A percentile compares a stretch with the other conserved stretches of the same genome.
phyloP scores from a whole-genome alignment of 306 rosid genomes.

The Trichosanthes cucumerina region DNA sequence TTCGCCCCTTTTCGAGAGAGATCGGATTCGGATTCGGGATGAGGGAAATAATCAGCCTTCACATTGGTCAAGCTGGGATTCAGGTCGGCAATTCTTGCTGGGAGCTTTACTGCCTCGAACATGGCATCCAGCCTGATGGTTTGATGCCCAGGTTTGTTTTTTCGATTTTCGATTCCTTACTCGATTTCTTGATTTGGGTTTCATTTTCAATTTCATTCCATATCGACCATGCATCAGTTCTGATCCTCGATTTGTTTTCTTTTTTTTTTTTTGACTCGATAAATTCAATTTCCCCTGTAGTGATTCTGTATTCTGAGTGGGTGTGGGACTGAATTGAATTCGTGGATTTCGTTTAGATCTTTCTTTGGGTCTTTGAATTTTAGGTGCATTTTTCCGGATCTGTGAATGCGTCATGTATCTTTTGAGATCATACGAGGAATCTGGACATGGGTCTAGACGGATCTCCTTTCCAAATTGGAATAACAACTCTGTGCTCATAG shows the following conservation, averaged over 20 bases:
- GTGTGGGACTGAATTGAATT: not conserved
- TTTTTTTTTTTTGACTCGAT: too few species aligned
- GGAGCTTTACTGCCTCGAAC: slow-evolving; percentile 75
- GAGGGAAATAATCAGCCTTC: slow-evolving; percentile 66
- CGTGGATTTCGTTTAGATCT: not conserved
- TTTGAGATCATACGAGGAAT: not conserved
- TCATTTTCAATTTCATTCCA: not conserved
- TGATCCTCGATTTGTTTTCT: not conserved
- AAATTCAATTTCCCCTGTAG: not conserved
- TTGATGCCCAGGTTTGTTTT: slow-evolving; percentile 48
- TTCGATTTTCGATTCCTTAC: not conserved
- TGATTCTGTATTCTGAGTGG: not conserved
- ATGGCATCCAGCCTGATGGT: slow-evolving; percentile 65
- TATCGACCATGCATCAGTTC: not conserved
- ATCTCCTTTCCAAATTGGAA: not conserved
- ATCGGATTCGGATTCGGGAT: slow-evolving; percentile 4
- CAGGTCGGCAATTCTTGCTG: slow-evolving; percentile 79
- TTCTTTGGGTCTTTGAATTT: not conserved
- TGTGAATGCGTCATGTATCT: not conserved
- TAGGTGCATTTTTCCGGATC: not conserved
- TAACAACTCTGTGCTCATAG: not conserved
- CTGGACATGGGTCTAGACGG: not conserved
- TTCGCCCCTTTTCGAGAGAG: not conserved
- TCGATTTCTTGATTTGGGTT: not conserved
- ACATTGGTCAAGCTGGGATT: slow-evolving; percentile 74